These are phyloP conservation scores for Chlorella sp. DNA, from an alignment of 139 green algal species.

Conservation along the genomic window DNA sequence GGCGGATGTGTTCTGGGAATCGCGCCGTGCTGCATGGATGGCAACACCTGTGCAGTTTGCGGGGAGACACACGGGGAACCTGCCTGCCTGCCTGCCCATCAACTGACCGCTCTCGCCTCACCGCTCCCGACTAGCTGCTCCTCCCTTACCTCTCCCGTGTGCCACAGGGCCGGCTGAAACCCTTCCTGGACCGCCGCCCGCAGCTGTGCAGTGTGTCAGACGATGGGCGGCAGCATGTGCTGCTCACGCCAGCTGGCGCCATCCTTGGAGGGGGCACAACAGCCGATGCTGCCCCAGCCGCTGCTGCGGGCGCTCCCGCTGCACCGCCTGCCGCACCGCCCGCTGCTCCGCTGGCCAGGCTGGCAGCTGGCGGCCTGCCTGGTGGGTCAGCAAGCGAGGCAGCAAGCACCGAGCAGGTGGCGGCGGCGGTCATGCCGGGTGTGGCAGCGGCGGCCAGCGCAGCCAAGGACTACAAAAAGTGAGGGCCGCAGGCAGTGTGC, in stretches of 20 bases:
- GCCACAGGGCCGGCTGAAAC: conserved; percentile 4
- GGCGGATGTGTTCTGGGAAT: neutral
- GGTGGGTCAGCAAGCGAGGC: neutral
- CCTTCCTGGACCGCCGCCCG: conserved; percentile 13
- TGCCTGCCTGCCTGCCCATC: no score
- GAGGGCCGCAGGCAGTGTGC: neutral
- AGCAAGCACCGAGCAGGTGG: neutral
- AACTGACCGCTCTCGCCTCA: no score
- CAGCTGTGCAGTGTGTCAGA: conserved; percentile 15
- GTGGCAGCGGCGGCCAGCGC: conserved; percentile 18
- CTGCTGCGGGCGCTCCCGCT: neutral
- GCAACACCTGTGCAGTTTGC: no score
- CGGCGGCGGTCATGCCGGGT: conserved; percentile 15
- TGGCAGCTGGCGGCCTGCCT: neutral
- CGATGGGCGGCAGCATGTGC: conserved; percentile 25
- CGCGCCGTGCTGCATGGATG: no score
- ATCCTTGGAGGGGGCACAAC: conserved; percentile 10
- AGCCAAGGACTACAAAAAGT: conserved; percentile 29
- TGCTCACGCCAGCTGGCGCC: conserved; percentile 9
- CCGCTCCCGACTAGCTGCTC: no score
- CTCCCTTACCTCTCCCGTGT: no score
- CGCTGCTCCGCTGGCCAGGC: neutral
- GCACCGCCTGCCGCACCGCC: neutral
- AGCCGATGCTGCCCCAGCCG: neutral
- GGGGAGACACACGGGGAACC: no score